A percentile compares a stretch with the other conserved stretches of the same genome.
Evolutionary conservation across 441 rosid genomes (phyloP).

Genomic region (Adansonia grandidieri): DNA sequence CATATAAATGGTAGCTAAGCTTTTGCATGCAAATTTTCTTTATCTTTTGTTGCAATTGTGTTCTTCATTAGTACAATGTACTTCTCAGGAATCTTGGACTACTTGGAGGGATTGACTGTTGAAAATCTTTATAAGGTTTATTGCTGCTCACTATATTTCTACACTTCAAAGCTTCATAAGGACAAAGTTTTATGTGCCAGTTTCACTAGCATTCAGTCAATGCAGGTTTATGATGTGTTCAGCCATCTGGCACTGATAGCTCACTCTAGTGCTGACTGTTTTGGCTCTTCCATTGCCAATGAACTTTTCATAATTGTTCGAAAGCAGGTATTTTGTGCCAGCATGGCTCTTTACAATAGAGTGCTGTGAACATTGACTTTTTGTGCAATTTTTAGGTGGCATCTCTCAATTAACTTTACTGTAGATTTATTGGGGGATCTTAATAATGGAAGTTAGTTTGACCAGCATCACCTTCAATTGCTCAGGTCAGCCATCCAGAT

Average conservation of each 20-base stretch:
- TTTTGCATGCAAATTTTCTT: constrained; percentile 16
- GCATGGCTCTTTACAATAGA: background rate
- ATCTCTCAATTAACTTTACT: constrained; percentile 16
- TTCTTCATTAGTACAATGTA: constrained; percentile 23
- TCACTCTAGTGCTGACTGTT: constrained; percentile 45
- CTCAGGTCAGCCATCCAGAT: constrained; percentile 76
- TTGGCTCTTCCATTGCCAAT: constrained; percentile 67
- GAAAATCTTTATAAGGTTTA: constrained; percentile 77
- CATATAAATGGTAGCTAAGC: constrained; percentile 68
- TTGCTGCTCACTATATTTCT: constrained; percentile 22
- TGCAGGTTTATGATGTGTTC: constrained; percentile 86
- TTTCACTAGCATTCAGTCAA: constrained; percentile 23
- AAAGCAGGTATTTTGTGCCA: constrained; percentile 65
- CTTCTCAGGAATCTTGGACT: constrained; percentile 80
- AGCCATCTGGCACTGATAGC: constrained; percentile 62
- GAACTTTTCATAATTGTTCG: constrained; percentile 80
- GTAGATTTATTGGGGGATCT: constrained; percentile 11
- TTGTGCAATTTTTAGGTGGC: constrained; percentile 1
- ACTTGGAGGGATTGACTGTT: constrained; percentile 77
- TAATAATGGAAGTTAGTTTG: constrained; percentile 24
- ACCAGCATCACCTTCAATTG: constrained; percentile 21
- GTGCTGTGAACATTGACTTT: constrained; percentile 4
- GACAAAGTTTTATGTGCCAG: constrained; percentile 26
- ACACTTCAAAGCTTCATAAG: constrained; percentile 28
- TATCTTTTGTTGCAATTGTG: constrained; percentile 3